Base-by-base conservation (phyloP, 1,284 basidiomycete genomes). In the Apiotrichum porosum region DNA sequence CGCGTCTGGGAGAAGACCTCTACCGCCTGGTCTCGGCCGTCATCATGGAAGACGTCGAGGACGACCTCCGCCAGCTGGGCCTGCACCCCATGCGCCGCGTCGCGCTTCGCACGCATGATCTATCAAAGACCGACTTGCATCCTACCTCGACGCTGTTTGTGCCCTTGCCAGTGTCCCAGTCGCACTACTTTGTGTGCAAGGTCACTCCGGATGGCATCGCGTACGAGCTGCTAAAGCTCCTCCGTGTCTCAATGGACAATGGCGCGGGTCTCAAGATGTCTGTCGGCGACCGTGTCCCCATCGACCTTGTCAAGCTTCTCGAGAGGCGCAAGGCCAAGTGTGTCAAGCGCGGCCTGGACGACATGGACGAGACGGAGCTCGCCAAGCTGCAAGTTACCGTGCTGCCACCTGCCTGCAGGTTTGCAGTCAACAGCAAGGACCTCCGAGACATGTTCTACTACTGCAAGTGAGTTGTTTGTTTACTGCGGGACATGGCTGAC, bases 31-130 rank as follows among this genome's bases (percentile, higher is more conserved):
- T 65, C 18, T 53, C 59, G 9, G 66, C 63, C 13, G 67, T 68
- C 24, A 59, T 69, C 31, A 63, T 61, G 42, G 69, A 71, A 49
- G 65, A 60, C 44, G 47, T 69, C 13, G 66, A 69, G 41, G 52
- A 50, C 42, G 67, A 71, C 30, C 61, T 69, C 52, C 47, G 62
- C 6, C 62, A 63, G 26, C 49, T 69, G 6, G 69, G 69, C 3
- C 62, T 62, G 49, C 31, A 49, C 14, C 69, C 69, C 4, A 45
- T 54, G 5, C 61, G 69, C 3, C 53, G 64, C n/a, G 42, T 69
- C 8, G 52, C 63, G 3, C 49, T 71, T 9, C 59, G 63, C 13
- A 56, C 60, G 2, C 59, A 64, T 61, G 69, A 69, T 37, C 51
- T 69, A n/a, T 49, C 59, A 15, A 65, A 64, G 51, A 60, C 61